Conservation (phyloP, 1,284 basidiomycete genomes). For the Puccinia horiana region DNA sequence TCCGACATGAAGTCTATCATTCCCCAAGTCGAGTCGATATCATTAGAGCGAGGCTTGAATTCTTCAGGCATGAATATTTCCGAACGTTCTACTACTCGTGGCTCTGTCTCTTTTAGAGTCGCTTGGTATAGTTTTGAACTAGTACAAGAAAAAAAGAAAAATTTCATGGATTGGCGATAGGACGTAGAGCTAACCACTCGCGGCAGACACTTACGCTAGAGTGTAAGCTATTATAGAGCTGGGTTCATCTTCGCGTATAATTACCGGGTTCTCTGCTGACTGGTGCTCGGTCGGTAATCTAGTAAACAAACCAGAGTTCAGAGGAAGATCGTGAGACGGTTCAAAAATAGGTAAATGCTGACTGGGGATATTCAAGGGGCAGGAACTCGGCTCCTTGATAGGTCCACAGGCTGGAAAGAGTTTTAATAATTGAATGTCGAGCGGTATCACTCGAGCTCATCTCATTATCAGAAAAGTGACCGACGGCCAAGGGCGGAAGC, state of each 20-base stretch:
- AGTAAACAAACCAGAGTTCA: constrained; percentile 1
- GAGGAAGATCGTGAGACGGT: not conserved
- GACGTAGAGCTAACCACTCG: not conserved
- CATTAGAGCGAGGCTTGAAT: constrained; percentile 70
- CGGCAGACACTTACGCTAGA: constrained; percentile 59
- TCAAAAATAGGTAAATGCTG: constrained; percentile 51
- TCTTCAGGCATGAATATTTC: constrained; percentile 74
- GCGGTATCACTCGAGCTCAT: constrained; percentile 63
- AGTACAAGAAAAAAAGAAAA: constrained; percentile 60
- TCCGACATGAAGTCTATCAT: constrained; percentile 52
- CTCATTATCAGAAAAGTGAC: constrained; percentile 61
- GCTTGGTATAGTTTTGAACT: constrained; percentile 65
- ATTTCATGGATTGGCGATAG: not conserved
- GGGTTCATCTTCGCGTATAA: constrained; percentile 94
- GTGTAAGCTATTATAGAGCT: constrained; percentile 97
- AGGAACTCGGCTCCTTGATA: constrained; percentile 64
- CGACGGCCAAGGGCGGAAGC: constrained; percentile 54
- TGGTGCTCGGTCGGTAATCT: constrained; percentile 61
- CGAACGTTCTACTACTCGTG: constrained; percentile 51
- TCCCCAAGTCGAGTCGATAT: constrained; percentile 53
- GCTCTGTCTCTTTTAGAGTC: constrained; percentile 64
- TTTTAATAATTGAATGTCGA: constrained; percentile 77
- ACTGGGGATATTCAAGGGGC: constrained; percentile 65
- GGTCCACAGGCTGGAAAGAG: constrained; percentile 70
- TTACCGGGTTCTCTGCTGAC: constrained; percentile 90